Evolutionary conservation across 2,329 filamentous ascomycete genomes (phyloP).

Genomic region (Aureobasidium lini): DNA sequence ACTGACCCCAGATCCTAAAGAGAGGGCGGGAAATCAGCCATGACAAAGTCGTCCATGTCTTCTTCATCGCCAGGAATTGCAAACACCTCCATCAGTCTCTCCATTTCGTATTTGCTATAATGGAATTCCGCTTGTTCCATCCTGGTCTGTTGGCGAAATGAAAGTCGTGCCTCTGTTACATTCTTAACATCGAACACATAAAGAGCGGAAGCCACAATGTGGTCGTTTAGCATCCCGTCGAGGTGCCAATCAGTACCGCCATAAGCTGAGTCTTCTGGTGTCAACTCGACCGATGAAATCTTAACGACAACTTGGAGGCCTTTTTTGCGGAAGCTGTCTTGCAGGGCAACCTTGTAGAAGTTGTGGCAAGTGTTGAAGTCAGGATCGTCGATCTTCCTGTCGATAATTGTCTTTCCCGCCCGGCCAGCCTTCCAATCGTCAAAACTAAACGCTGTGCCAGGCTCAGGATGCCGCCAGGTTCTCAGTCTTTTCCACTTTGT

Average conservation of each 20-base stretch:
- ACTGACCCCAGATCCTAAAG: slow-evolving; percentile 42
- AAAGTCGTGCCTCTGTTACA: slow-evolving; percentile 43
- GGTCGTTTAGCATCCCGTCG: slow-evolving; percentile 45
- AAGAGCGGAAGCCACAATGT: slow-evolving; percentile 53
- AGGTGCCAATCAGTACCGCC: slow-evolving; percentile 45
- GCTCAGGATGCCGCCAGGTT: slow-evolving; percentile 6
- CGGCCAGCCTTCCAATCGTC: slow-evolving; percentile 5
- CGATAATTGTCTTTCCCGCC: neutral
- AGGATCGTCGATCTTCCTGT: neutral
- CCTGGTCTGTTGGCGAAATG: slow-evolving; percentile 36
- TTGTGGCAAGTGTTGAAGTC: neutral
- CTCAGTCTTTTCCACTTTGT: neutral
- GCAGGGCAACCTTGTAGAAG: neutral
- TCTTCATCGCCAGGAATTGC: neutral
- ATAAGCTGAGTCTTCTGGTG: slow-evolving; percentile 47
- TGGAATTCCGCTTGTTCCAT: slow-evolving; percentile 17
- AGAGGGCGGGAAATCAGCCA: neutral
- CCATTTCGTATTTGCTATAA: slow-evolving; percentile 20
- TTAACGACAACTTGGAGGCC: slow-evolving; percentile 56
- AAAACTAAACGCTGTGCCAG: slow-evolving; percentile 1
- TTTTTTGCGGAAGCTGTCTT: slow-evolving; percentile 28
- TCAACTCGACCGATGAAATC: slow-evolving; percentile 49
- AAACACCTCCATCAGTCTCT: neutral
- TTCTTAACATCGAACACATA: slow-evolving; percentile 55
- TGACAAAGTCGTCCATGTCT: neutral